Evolutionary conservation across 345 rosid species (phyloP), one percentile per base, ranked within the genome.

Genomic region (Citrus trifoliata): DNA sequence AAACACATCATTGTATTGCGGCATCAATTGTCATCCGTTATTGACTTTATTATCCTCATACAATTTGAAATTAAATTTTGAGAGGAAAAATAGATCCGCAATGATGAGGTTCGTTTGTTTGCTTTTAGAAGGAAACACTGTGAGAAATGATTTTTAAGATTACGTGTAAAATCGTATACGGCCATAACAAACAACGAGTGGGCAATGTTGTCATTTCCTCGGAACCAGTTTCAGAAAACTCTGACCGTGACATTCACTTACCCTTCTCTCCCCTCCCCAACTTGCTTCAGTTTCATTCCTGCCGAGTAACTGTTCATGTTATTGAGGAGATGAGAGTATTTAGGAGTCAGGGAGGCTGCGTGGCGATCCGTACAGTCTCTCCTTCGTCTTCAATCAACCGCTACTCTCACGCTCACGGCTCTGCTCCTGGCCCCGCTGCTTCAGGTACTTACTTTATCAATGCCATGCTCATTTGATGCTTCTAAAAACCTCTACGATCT

Each of bases 331-430:
- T 87, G 91, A 81, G 90, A 63, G 79, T 85, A 19, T 87, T 89
- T 56, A 87, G 90, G 80, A 78, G 82, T 70, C 92, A 90, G 42
- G 83, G 86, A 70, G 82, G 85, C 86, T 89, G 86, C 82, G 83
- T 86, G 27, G 82, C 91, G 28, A 83, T 91, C 84, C 92, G 90
- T 74, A 76, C 88, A 67, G 74, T 88, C 75, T 83, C 88, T 48
- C 87, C 83, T 75, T 72, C 93, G 10, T 83, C 92, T 67, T 86
- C 92, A 71, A 21, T 78, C 82, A 55, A 83, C 70, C 85, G 89
- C 30, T 92, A 92, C 71, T 10, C 86, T 51, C 88, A 82, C 71
- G 78, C 85, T 51, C 88, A 80, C 69, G 80, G 48, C 46, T 87
- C 83, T 65, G 84, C 71, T 72, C 83, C 94, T 59, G 82, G 86